Conservation (phyloP, 2,329 filamentous ascomycete genomes). For the Sclerotinia sclerotiorum region DNA sequence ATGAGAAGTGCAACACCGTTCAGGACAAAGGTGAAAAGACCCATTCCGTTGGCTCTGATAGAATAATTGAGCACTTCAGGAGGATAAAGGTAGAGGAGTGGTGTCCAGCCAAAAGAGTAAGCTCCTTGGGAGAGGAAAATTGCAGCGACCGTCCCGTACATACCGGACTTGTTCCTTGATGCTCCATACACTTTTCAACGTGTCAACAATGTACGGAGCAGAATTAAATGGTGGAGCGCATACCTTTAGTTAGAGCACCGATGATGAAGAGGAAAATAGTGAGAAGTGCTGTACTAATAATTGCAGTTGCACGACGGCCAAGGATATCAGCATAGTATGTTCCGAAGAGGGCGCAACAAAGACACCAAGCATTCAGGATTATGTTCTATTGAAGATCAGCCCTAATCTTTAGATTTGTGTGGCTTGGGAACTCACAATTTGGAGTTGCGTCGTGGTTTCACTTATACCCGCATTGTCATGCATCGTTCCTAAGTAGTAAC, state of each 20-base stretch:
- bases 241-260: slow-evolving; percentile 54
- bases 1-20: slow-evolving; percentile 42
- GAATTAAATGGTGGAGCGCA: slow-evolving; percentile 29
- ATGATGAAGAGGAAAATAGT: slow-evolving; percentile 52
- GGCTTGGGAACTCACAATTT: slow-evolving; percentile 24
- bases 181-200: slow-evolving; percentile 23
- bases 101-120: slow-evolving; percentile 53
- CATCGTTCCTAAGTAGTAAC: slow-evolving; percentile 42
- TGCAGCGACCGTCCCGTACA: slow-evolving; percentile 48
- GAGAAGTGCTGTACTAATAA: slow-evolving; percentile 44
- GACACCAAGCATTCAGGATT: slow-evolving; percentile 52
- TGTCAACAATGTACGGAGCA: background rate
- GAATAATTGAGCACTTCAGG: slow-evolving; percentile 51
- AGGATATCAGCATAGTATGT: slow-evolving; percentile 46
- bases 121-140: slow-evolving; percentile 55
- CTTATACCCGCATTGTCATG: slow-evolving; percentile 42
- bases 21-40: slow-evolving; percentile 41
- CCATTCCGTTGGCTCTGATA: slow-evolving; percentile 50
- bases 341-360: slow-evolving; percentile 45
- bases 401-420: slow-evolving; percentile 25
- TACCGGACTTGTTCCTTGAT: slow-evolving; percentile 28
- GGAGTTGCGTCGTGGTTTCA: slow-evolving; percentile 39
- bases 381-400: slow-evolving; percentile 45
- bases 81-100: slow-evolving; percentile 50
- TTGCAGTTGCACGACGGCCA: slow-evolving; percentile 48